Evolutionary conservation across 106 monocot genomes (phyloP).

Genomic region (Dendrobium chrysotoxum): DNA sequence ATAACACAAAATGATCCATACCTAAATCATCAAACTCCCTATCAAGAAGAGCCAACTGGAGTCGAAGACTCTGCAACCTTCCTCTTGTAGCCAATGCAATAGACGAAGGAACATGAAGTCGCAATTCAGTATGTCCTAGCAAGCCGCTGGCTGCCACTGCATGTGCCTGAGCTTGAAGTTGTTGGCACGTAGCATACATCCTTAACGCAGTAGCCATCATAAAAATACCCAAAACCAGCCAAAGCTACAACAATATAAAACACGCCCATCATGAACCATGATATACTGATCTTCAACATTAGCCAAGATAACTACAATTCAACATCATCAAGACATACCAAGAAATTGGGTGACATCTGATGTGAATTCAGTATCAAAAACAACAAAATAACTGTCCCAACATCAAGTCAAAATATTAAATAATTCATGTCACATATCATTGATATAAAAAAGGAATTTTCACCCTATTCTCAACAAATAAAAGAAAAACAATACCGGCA

Average conservation of each 20-base stretch:
- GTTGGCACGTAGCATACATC: constrained; percentile 81
- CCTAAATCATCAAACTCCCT: constrained; percentile 93
- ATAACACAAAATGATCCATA: background rate
- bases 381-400: constrained; percentile 38
- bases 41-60: constrained; percentile 87
- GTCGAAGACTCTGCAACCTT: constrained; percentile 54
- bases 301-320: background rate
- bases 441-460: background rate
- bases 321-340: constrained; percentile 32
- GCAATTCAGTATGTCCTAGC: constrained; percentile 84
- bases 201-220: constrained; percentile 42
- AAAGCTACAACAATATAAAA: constrained; percentile 28
- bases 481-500: constrained; percentile 26
- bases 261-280: background rate
- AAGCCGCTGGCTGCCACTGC: constrained; percentile 54
- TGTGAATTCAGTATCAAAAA: constrained; percentile 66
- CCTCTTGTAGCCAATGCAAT: constrained; percentile 44
- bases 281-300: background rate
- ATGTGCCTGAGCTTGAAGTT: constrained; percentile 88
- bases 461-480: background rate
- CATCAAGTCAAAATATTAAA: constrained; percentile 5
- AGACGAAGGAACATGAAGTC: constrained; percentile 68
- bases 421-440: background rate
- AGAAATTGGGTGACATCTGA: constrained; percentile 89
- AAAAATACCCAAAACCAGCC: constrained; percentile 53